A percentile compares a stretch with the other conserved stretches of the same genome.
These are phyloP conservation scores for Leucogyrophana mollusca DNA, from an alignment of 768 basidiomycete genomes.

Conservation along the genomic window DNA sequence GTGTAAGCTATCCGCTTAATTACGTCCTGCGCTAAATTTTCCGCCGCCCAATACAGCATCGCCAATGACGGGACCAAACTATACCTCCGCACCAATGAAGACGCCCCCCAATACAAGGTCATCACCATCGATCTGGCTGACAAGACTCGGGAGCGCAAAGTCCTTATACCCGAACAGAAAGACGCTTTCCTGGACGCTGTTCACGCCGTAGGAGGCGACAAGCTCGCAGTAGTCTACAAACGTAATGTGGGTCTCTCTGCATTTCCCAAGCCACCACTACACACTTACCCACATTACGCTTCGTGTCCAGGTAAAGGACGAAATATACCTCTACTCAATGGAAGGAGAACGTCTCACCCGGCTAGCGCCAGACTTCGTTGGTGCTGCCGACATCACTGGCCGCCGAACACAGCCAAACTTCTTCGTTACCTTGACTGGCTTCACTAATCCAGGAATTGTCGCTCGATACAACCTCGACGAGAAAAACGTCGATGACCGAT, in stretches of 20 bases:
- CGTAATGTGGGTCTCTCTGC: constrained; percentile 53
- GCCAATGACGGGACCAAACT: constrained; percentile 62
- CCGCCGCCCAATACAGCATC: constrained; percentile 39
- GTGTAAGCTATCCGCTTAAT: constrained; percentile 42
- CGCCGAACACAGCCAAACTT: constrained; percentile 56
- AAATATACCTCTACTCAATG: constrained; percentile 68
- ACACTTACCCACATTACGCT: neutral
- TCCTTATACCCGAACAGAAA: constrained; percentile 69
- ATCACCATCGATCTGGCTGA: constrained; percentile 62
- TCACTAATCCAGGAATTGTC: constrained; percentile 70
- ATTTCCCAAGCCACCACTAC: neutral
- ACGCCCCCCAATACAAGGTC: constrained; percentile 66
- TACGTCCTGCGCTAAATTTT: neutral
- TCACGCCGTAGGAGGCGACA: constrained; percentile 49
- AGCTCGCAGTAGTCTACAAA: constrained; percentile 64
- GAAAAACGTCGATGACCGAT: constrained; percentile 43
- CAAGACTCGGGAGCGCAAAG: constrained; percentile 43
- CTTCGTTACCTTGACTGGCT: constrained; percentile 64
- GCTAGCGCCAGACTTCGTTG: constrained; percentile 66
- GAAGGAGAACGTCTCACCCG: constrained; percentile 52
- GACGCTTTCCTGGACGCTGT: constrained; percentile 57
- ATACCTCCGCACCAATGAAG: constrained; percentile 63
- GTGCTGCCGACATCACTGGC: constrained; percentile 52
- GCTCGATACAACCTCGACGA: constrained; percentile 58
- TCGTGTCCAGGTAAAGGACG: constrained; percentile 63